Evolutionary conservation across 192 early-diverging fungal species (phyloP).

Genomic region (Backusella tuberculispora): DNA sequence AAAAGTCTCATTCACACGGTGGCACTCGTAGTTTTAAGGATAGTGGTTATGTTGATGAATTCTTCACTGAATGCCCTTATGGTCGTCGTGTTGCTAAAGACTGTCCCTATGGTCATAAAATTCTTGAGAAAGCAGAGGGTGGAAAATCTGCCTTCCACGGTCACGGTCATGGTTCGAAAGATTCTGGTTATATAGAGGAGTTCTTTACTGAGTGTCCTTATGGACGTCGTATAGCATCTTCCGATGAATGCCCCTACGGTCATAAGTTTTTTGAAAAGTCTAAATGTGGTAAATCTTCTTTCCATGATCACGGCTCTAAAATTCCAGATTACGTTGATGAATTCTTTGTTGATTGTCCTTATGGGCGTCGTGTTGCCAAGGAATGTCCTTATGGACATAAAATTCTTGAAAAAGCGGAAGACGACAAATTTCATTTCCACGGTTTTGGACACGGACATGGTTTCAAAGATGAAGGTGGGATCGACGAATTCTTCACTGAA

Average conservation of each 20-base stretch:
- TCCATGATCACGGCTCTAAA: not conserved
- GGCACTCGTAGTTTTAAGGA: too few relatives aligned
- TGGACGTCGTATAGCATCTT: not conserved
- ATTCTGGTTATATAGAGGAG: not conserved
- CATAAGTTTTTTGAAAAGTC: not conserved
- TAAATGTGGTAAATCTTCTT: not conserved
- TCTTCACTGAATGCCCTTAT: conserved; percentile 13
- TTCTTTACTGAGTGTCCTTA: conserved; percentile 20
- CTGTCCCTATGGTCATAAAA: not conserved
- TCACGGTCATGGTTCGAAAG: not conserved
- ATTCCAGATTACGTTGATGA: not conserved
- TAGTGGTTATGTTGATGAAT: not conserved
- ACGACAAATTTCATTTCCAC: not conserved
- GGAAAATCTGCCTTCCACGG: too few relatives aligned
- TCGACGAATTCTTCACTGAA: not conserved
- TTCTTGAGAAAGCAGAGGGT: not conserved
- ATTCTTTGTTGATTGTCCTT: not conserved
- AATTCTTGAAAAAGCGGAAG: not conserved
- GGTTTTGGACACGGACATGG: not conserved
- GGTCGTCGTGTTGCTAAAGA: conserved; percentile 1
- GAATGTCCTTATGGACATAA: conserved; percentile 7
- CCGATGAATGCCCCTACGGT: conserved; percentile 9
- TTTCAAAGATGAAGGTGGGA: not conserved
- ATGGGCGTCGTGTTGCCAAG: not conserved
- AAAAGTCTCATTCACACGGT: too few relatives aligned